A percentile compares a stretch with the other conserved stretches of the same genome.
Evolutionary conservation across 331 rosid genomes (phyloP).

Genomic region (Prunus yedoensis): DNA sequence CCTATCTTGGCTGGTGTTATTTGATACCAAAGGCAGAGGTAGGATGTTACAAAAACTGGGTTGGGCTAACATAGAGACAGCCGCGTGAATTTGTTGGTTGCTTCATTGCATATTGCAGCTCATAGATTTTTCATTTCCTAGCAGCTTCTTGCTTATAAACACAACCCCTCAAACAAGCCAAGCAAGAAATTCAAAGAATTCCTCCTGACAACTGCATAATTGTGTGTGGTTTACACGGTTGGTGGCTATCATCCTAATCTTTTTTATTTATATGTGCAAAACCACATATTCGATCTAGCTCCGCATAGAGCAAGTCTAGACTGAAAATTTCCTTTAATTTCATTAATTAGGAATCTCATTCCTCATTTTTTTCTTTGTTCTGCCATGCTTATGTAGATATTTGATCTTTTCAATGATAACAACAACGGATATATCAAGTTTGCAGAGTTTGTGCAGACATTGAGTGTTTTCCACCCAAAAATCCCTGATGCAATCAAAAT

Average conservation of each 20-base stretch:
- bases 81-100: too few relatives aligned
- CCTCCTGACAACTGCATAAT: background rate
- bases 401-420: conserved; percentile 55
- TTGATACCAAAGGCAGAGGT: too few relatives aligned
- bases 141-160: background rate
- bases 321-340: too few relatives aligned
- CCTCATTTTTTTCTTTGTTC: background rate
- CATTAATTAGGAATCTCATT: too few relatives aligned
- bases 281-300: too few relatives aligned
- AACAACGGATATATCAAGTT: conserved; percentile 50
- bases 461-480: conserved; percentile 58
- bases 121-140: background rate
- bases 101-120: too few relatives aligned
- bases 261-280: background rate
- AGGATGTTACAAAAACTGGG: too few relatives aligned
- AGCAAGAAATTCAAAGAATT: background rate
- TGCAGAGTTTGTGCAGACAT: conserved; percentile 57
- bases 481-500: conserved; percentile 47
- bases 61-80: too few relatives aligned
- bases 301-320: too few relatives aligned
- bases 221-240: background rate
- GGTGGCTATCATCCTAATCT: background rate
- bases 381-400: background rate
- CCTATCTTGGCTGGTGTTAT: too few relatives aligned
- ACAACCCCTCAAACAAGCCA: conserved; percentile 7